A percentile compares a stretch with the other conserved stretches of the same genome.
phyloP scores from a whole-genome alignment of 371 early-diverging fungal species.

The Umbelopsis sp. region DNA sequence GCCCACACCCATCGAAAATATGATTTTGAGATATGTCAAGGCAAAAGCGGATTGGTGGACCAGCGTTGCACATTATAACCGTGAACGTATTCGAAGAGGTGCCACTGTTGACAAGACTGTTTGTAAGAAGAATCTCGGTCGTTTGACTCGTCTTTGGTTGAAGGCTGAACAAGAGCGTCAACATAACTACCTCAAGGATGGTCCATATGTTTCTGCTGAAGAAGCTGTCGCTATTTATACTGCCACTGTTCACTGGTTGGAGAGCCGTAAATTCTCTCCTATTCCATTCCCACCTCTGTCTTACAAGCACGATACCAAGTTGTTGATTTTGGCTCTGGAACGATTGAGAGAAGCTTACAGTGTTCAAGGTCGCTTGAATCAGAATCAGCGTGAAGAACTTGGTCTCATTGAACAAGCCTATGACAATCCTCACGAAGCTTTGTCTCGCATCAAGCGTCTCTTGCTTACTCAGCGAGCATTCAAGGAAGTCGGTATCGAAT shows the following conservation, averaged over 20 bases:
- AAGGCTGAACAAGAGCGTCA: slow-evolving; percentile 99
- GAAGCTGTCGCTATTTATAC: slow-evolving; percentile 98
- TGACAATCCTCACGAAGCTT: slow-evolving; percentile 95
- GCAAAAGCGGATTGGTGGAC: slow-evolving; percentile 99
- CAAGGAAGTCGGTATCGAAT: slow-evolving; percentile 99
- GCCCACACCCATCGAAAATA: slow-evolving; percentile 97
- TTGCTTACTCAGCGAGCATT: slow-evolving; percentile 98
- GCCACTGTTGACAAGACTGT: slow-evolving; percentile 99
- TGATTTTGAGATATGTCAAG: slow-evolving; percentile 98
- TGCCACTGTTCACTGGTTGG: slow-evolving; percentile 98
- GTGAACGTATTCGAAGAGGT: slow-evolving; percentile 98
- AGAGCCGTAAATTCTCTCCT: slow-evolving; percentile 95
- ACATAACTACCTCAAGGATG: slow-evolving; percentile 98
- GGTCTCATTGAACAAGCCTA: slow-evolving; percentile 98
- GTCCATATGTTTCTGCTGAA: slow-evolving; percentile 96
- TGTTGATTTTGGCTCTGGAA: slow-evolving; percentile 95
- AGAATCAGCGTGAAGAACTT: slow-evolving; percentile 96
- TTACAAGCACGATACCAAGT: slow-evolving; percentile 98
- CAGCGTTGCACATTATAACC: slow-evolving; percentile 95
- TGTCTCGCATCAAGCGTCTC: slow-evolving; percentile 95
- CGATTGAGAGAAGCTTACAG: slow-evolving; percentile 94
- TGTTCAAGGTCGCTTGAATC: slow-evolving; percentile 95
- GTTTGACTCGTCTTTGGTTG: slow-evolving; percentile 97
- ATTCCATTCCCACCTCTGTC: slow-evolving; percentile 99
- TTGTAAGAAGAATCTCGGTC: slow-evolving; percentile 97